Conservation (phyloP, 306 rosid species). For the cucumber (Cucumis sativus) region Cucumber_9930_V3 NC_026656.2:17411001-17411500, state of each 20-base stretch:
- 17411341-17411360: slow-evolving; percentile 9
- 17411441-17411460: background rate
- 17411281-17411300: background rate
- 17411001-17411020: slow-evolving; percentile 11
- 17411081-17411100: slow-evolving; percentile 49
- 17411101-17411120: slow-evolving; percentile 15
- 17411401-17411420: background rate
- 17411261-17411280: slow-evolving; percentile 12
- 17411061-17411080: slow-evolving; percentile 46
- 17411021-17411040: slow-evolving; percentile 17
- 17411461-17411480: background rate
- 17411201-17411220: slow-evolving; percentile 28
- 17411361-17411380: background rate
- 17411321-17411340: background rate
- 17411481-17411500: background rate
- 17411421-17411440: background rate
- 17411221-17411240: slow-evolving; percentile 27
- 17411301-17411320: background rate
- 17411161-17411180: background rate
- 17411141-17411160: slow-evolving; percentile 15
- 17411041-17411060: slow-evolving; percentile 27
- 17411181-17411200: background rate
- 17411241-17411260: slow-evolving; percentile 25
- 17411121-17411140: slow-evolving; percentile 5
- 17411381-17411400: background rate